A percentile compares a stretch with the other conserved stretches of the same genome.
These are phyloP conservation scores for Didymella exigua DNA, from an alignment of 2,329 filamentous ascomycete genomes.

Conservation along the genomic window DNA sequence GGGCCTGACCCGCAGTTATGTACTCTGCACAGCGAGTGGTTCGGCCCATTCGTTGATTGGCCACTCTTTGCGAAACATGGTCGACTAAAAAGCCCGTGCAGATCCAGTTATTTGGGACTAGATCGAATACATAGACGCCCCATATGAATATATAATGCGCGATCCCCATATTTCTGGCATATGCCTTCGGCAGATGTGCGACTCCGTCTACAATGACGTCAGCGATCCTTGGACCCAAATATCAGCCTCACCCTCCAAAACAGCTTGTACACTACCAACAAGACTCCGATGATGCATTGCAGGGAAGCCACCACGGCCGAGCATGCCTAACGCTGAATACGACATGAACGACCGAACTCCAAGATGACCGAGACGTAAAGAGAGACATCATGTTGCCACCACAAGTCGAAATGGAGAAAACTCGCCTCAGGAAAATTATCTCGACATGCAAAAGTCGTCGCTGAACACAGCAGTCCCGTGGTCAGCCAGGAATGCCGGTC, in stretches of 20 bases:
- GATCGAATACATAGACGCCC: neutral
- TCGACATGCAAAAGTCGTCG: constrained; percentile 5
- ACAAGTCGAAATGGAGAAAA: neutral
- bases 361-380: neutral
- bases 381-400: neutral
- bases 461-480: constrained; percentile 2
- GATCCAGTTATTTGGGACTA: neutral
- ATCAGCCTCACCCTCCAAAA: too few species aligned
- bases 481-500: neutral
- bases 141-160: neutral
- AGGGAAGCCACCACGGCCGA: neutral
- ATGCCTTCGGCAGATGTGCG: neutral
- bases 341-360: neutral
- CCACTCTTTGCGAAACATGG: neutral
- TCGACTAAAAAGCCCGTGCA: neutral
- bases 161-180: neutral
- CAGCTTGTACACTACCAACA: neutral
- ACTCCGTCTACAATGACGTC: neutral
- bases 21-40: neutral
- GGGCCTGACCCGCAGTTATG: neutral
- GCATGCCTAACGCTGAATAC: neutral
- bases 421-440: neutral
- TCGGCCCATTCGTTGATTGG: neutral
- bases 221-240: neutral
- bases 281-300: neutral